Evolutionary conservation across 176 grass and related monocot species (phyloP).

Genomic region (Melocanna baccifera): DNA sequence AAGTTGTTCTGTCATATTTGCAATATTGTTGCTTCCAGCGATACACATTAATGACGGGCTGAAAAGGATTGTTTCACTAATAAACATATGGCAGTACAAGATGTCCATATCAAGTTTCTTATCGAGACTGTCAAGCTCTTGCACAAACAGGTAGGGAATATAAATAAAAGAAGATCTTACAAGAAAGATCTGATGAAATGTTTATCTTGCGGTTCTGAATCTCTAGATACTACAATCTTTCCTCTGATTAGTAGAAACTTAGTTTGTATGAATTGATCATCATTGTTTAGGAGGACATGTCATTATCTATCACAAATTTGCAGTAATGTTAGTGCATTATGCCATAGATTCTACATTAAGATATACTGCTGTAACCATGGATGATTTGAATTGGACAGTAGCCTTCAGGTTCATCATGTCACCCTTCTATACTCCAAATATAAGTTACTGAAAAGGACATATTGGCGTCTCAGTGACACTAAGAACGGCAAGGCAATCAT

Average conservation of each 20-base stretch:
- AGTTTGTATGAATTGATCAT: neutral
- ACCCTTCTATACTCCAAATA: neutral
- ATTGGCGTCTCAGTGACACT: neutral
- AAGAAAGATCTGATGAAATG: neutral
- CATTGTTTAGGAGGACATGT: neutral
- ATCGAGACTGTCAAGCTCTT: neutral
- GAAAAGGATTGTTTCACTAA: constrained; percentile 34
- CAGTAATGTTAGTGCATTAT: neutral
- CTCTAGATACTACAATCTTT: neutral
- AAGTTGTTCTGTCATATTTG: constrained; percentile 18
- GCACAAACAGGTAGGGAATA: neutral
- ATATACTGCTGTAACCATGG: neutral
- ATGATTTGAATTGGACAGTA: constrained; percentile 3
- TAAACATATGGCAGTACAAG: constrained; percentile 3
- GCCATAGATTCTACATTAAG: neutral
- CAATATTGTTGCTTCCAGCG: constrained; percentile 42
- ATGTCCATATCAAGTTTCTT: constrained; percentile 29
- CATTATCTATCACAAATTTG: neutral
- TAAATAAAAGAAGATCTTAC: neutral
- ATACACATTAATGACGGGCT: constrained; percentile 38
- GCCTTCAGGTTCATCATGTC: neutral
- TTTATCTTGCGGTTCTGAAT: neutral
- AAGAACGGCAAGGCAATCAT: constrained; percentile 15
- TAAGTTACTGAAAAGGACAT: neutral
- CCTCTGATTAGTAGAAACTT: neutral